Conservation (phyloP, 2,329 filamentous ascomycete genomes). For the Aureobasidium lini region DNA sequence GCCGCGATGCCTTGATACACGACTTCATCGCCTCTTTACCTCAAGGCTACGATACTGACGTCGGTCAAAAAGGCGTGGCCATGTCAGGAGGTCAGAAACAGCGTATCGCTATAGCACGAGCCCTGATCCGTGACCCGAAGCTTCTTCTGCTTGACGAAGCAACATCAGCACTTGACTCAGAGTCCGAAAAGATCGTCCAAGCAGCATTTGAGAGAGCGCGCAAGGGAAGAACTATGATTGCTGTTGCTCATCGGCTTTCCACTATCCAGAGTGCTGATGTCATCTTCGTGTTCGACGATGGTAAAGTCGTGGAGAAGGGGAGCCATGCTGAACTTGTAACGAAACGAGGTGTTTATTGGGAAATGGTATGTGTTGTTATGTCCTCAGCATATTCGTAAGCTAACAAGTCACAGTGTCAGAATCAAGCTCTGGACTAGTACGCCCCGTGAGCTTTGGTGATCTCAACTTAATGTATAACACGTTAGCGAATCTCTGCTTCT, state of each 20-base stretch:
- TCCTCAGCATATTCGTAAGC: not conserved
- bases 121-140: constrained; percentile 35
- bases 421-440: not conserved
- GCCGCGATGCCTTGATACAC: constrained; percentile 62
- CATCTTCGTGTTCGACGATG: constrained; percentile 42
- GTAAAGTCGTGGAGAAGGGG: constrained; percentile 41
- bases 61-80: constrained; percentile 33
- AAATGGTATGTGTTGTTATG: not conserved
- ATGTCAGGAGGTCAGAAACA: constrained; percentile 38
- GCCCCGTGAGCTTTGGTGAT: too few relatives aligned
- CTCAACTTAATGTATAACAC: too few relatives aligned
- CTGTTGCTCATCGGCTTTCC: constrained; percentile 37
- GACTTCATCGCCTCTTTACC: constrained; percentile 57
- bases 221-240: constrained; percentile 31
- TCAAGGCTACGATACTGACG: constrained; percentile 55
- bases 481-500: too few relatives aligned
- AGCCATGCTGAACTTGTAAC: constrained; percentile 42
- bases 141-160: constrained; percentile 37
- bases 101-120: constrained; percentile 36
- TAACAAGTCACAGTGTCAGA: not conserved
- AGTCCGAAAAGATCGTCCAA: constrained; percentile 35
- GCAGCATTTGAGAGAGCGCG: constrained; percentile 33
- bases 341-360: constrained; percentile 19
- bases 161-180: constrained; percentile 36
- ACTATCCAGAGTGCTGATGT: constrained; percentile 36